These are phyloP conservation scores for Eucalyptus microcorys DNA, from an alignment of 345 rosid species.

Conservation along the genomic window DNA sequence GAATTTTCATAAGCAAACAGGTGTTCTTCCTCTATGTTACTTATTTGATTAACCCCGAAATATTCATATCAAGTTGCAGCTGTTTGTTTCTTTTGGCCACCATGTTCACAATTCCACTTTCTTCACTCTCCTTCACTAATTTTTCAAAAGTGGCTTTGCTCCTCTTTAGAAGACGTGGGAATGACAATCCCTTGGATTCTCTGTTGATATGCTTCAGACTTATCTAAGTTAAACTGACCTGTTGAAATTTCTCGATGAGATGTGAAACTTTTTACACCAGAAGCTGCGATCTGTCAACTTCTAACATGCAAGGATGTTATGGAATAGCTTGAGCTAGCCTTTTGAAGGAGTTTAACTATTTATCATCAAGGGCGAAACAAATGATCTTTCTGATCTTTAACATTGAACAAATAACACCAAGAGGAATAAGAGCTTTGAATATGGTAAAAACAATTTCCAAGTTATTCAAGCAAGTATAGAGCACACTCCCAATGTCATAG, in stretches of 20 bases:
- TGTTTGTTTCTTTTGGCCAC: not conserved
- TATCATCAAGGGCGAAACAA: not conserved
- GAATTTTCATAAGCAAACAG: not conserved
- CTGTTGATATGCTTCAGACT: not conserved
- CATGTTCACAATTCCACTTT: not conserved
- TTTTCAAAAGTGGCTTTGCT: not conserved
- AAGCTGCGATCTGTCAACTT: not conserved
- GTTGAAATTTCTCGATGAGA: not conserved
- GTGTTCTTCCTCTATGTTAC: not conserved
- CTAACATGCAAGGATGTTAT: not conserved
- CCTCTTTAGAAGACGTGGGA: not conserved
- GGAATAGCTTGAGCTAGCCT: not conserved
- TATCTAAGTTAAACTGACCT: not conserved
- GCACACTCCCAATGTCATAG: not conserved
- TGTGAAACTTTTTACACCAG: not conserved
- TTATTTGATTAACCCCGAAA: not conserved
- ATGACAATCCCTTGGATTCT: not conserved
- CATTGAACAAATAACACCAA: not conserved
- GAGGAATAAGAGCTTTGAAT: not conserved
- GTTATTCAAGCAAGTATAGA: not conserved
- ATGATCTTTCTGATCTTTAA: not conserved
- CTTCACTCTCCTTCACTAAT: not conserved
- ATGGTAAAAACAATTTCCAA: not conserved
- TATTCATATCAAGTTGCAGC: not conserved
- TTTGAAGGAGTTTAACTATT: not conserved